These are phyloP conservation scores for Naganishia vaughanmartiniae DNA, from an alignment of 768 basidiomycete species.

Conservation along the genomic window DNA sequence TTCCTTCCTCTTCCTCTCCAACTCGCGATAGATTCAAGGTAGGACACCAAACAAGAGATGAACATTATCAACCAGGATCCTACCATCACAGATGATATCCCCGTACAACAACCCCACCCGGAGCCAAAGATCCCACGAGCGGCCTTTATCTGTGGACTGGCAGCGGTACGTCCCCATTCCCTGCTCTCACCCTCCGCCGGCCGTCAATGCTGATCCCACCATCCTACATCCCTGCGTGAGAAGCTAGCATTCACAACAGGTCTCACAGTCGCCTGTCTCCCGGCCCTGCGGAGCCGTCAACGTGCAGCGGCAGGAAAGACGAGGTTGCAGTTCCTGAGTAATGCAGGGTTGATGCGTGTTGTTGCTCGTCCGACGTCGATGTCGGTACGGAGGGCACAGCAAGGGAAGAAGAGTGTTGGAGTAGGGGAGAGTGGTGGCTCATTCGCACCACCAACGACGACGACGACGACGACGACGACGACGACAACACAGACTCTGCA, in stretches of 20 bases:
- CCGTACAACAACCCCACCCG: not conserved
- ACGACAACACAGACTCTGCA: too few species aligned
- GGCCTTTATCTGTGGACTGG: constrained; percentile 6
- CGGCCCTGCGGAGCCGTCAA: not conserved
- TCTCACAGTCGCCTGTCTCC: constrained; percentile 10
- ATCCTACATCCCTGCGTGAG: too few species aligned
- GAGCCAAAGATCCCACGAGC: constrained; percentile 2
- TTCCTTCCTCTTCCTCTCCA: too few species aligned
- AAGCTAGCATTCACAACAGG: constrained; percentile 25
- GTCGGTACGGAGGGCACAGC: not conserved
- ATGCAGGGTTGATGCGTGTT: constrained; percentile 1
- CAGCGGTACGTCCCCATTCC: constrained; percentile 11
- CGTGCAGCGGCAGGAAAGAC: not conserved
- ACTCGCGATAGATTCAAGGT: too few species aligned
- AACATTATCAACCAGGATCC: not conserved
- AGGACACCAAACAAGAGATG: not conserved
- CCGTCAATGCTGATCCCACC: not conserved
- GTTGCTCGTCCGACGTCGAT: too few species aligned
- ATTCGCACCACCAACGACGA: not conserved
- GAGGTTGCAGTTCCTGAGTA: not conserved
- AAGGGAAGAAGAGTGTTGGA: not conserved
- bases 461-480: not conserved
- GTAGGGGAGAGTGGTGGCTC: not conserved
- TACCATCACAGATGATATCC: too few species aligned
- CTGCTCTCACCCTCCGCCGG: not conserved